These are phyloP conservation scores for Fibroporia radiculosa DNA, from an alignment of 768 basidiomycete species.

Conservation along the genomic window DNA sequence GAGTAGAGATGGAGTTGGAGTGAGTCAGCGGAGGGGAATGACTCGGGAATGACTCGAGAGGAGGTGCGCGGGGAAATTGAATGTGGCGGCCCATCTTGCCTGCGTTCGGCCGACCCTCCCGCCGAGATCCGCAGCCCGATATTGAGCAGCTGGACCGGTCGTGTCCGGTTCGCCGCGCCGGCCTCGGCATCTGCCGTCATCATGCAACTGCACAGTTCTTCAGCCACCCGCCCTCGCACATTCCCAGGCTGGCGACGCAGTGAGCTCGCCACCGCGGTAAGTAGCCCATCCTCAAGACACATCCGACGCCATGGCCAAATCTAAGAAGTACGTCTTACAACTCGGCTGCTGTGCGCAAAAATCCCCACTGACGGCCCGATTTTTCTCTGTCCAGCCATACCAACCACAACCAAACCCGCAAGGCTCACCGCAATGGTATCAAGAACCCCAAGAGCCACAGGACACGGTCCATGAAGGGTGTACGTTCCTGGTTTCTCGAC, in stretches of 20 bases:
- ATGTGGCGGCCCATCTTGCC: no score
- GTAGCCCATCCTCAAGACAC: conserved; percentile 16
- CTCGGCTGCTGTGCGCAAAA: background rate
- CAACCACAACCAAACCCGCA: conserved; percentile 94
- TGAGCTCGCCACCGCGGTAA: background rate
- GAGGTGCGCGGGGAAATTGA: background rate
- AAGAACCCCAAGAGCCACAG: conserved; percentile 69
- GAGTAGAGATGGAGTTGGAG: background rate
- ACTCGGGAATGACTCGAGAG: background rate
- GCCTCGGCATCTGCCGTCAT: background rate
- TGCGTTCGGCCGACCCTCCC: background rate
- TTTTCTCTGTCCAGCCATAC: conserved; percentile 73
- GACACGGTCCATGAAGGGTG: conserved; percentile 83
- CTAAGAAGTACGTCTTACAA: conserved; percentile 75
- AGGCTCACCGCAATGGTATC: conserved; percentile 98
- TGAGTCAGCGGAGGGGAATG: conserved; percentile 1
- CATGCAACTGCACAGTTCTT: conserved; percentile 20
- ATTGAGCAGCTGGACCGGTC: background rate
- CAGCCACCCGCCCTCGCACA: conserved; percentile 15
- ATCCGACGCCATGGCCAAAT: conserved; percentile 78
- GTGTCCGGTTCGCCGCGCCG: background rate
- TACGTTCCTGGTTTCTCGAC: conserved; percentile 39
- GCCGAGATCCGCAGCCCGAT: background rate
- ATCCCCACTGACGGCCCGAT: background rate
- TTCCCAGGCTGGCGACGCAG: conserved; percentile 10